Conservation (phyloP, 805 yeast species). For the Zygoascus flipseniorum region DNA sequence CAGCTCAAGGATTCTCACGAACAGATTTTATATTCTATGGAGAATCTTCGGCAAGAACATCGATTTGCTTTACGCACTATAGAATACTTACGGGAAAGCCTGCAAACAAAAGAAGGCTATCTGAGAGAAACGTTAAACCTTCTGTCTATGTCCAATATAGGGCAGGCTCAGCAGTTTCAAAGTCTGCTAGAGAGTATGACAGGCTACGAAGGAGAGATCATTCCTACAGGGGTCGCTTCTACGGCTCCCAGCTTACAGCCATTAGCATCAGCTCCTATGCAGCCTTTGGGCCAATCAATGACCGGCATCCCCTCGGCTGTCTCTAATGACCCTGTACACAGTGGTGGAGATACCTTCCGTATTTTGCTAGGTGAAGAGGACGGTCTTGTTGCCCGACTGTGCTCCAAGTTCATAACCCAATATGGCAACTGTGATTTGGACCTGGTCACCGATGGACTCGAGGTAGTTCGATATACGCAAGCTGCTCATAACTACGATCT, state of each 20-base stretch:
- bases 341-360: neutral
- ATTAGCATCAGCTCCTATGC: neutral
- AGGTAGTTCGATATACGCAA: slow-evolving; percentile 82
- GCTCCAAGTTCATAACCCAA: slow-evolving; percentile 72
- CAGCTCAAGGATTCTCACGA: slow-evolving; percentile 4
- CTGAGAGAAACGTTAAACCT: neutral
- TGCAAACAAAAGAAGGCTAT: neutral
- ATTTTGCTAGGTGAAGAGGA: slow-evolving; percentile 52
- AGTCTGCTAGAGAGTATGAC: neutral
- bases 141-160: neutral
- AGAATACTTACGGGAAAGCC: neutral
- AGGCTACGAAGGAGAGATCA: neutral
- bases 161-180: slow-evolving; percentile 2
- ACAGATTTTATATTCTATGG: slow-evolving; percentile 5
- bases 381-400: slow-evolving; percentile 61
- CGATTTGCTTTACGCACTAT: neutral
- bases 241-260: neutral
- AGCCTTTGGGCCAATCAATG: neutral
- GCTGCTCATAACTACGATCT: slow-evolving; percentile 40
- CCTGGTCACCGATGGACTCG: slow-evolving; percentile 84
- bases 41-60: neutral
- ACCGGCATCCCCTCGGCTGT: neutral
- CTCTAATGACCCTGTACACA: neutral
- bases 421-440: slow-evolving; percentile 83
- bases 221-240: neutral